Conservation (phyloP, 2,329 filamentous ascomycete species). For the Pseudogymnoascus sp. region DNA sequence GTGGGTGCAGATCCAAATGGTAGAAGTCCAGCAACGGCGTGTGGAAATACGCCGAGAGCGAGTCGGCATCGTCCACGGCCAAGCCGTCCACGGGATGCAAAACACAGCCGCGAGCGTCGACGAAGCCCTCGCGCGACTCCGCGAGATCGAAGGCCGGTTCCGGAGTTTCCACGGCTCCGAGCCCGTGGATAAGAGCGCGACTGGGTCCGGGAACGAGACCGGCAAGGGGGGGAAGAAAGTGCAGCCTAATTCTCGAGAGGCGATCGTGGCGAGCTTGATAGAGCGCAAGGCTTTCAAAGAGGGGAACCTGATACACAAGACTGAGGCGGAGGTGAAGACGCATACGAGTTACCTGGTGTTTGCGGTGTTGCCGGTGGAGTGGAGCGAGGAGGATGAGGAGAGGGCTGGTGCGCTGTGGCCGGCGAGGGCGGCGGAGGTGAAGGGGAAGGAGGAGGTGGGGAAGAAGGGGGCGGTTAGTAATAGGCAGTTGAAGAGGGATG, state of each 20-base stretch:
- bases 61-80: constrained; percentile 54
- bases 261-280: constrained; percentile 26
- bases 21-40: constrained; percentile 73
- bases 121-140: constrained; percentile 68
- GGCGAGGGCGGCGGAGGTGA: constrained; percentile 21
- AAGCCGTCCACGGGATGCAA: constrained; percentile 49
- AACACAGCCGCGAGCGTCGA: constrained; percentile 61
- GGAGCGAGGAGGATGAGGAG: constrained; percentile 75
- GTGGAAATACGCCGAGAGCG: constrained; percentile 78
- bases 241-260: constrained; percentile 27
- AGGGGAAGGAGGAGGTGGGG: constrained; percentile 45
- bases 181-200: constrained; percentile 12
- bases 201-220: constrained; percentile 28
- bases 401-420: constrained; percentile 57
- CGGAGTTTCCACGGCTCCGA: constrained; percentile 51
- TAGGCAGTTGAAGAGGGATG: constrained; percentile 8
- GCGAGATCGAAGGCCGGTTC: constrained; percentile 63
- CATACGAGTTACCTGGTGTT: constrained; percentile 98
- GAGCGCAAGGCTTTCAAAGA: constrained; percentile 58
- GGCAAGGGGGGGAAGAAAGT: constrained; percentile 18
- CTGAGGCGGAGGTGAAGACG: constrained; percentile 84
- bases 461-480: constrained; percentile 19
- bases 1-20: constrained; percentile 91
- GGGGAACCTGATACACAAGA: constrained; percentile 69
- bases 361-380: constrained; percentile 77